Conservation (phyloP, 306 rosid genomes). For the Medicago lupulina region DNA sequence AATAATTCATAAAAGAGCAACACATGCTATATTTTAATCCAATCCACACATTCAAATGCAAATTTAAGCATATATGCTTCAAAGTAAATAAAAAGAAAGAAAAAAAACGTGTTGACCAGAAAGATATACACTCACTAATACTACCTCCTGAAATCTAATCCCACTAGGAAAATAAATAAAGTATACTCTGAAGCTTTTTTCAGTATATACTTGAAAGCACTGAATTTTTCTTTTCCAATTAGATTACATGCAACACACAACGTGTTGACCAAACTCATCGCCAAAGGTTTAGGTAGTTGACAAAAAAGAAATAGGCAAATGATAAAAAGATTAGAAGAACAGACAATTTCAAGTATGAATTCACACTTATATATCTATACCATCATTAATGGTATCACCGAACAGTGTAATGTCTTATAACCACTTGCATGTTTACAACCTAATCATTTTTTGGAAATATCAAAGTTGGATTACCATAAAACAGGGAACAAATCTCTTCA, state of each 20-base stretch:
- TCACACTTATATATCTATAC: neutral
- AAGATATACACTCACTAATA: neutral
- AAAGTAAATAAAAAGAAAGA: neutral
- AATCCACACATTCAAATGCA: constrained; percentile 29
- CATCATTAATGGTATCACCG: too few relatives aligned
- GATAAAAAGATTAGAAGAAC: neutral
- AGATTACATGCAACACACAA: neutral
- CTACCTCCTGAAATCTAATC: neutral
- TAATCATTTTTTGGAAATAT: too few relatives aligned
- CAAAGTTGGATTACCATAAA: too few relatives aligned
- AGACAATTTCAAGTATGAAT: neutral
- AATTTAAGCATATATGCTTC: constrained; percentile 11
- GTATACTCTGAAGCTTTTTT: neutral
- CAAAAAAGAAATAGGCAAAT: neutral
- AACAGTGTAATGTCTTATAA: neutral
- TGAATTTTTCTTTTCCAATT: neutral
- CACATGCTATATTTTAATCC: constrained; percentile 17
- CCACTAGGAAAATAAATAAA: neutral
- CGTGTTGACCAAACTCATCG: neutral
- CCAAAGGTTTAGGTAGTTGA: neutral
- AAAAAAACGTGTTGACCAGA: neutral
- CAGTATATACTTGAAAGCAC: neutral
- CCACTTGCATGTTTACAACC: neutral
- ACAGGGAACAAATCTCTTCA: too few relatives aligned
- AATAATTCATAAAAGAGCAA: constrained; percentile 22